These are phyloP conservation scores for Hortaea sp. DNA, from an alignment of 2,329 filamentous ascomycete species.

Conservation along the genomic window DNA sequence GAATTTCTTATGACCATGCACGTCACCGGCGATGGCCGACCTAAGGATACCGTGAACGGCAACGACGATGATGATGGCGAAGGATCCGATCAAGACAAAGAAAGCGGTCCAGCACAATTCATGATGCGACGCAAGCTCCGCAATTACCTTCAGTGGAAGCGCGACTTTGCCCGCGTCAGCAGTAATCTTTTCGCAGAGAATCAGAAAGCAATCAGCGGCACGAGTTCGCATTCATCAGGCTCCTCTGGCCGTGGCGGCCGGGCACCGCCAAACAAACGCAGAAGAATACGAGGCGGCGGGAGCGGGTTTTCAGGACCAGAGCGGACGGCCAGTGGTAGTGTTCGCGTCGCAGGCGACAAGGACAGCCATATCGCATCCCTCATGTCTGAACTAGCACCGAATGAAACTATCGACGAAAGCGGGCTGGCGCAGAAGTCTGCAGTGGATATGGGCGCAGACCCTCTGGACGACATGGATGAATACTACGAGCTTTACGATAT, in stretches of 20 bases:
- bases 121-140: slow-evolving; percentile 86
- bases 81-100: slow-evolving; percentile 30
- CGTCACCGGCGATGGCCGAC: slow-evolving; percentile 30
- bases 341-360: slow-evolving; percentile 71
- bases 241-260: slow-evolving; percentile 42
- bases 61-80: slow-evolving; percentile 41
- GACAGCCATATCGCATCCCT: slow-evolving; percentile 72
- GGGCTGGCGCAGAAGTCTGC: slow-evolving; percentile 43
- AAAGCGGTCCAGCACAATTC: slow-evolving; percentile 61
- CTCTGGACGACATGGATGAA: slow-evolving; percentile 82
- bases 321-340: slow-evolving; percentile 61
- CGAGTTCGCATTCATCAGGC: slow-evolving; percentile 36
- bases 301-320: slow-evolving; percentile 46
- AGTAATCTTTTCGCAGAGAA: slow-evolving; percentile 69
- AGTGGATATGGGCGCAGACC: slow-evolving; percentile 64
- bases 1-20: slow-evolving; percentile 92
- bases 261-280: slow-evolving; percentile 73
- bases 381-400: slow-evolving; percentile 74
- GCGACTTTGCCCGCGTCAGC: slow-evolving; percentile 77
- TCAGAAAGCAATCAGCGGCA: slow-evolving; percentile 62
- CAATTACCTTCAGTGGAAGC: slow-evolving; percentile 84
- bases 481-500: slow-evolving; percentile 88
- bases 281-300: slow-evolving; percentile 73
- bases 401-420: slow-evolving; percentile 56
- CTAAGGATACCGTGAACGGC: slow-evolving; percentile 17